Base-by-base conservation (phyloP, 129 eudicot genomes). In the Arctium minus region DNA sequence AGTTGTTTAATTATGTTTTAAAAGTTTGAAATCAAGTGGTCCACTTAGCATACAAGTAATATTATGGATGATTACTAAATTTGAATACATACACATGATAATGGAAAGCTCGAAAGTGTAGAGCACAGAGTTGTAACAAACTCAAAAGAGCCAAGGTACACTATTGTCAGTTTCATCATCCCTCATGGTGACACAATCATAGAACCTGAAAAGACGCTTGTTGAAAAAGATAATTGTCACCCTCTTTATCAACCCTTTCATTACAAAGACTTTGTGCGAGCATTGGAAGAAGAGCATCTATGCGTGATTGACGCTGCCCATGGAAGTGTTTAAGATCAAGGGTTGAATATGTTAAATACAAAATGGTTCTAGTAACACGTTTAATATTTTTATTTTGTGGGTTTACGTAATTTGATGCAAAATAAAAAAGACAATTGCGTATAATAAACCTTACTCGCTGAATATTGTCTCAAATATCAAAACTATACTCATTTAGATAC, bases 101-200 rank as follows among this genome's bases (percentile, higher is more conserved):
- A 92, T 44, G 92, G 93, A 40, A 88, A 77, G 82, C 40, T 92
- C 6, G 83, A 27, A 44, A 92, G 97, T 82, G 79, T 77, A 1
- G 89, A 88, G 32, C 97, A 92, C 80, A 82, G 97, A 56, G 97
- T 77, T 4, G 93, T 92, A 78, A 22, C 27, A 22, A 22, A 22
- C 27, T 22, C 27, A 22, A 22, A 22, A 22, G 27, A 22, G 27
- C 27, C 27, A 22, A 50, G 86, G 80, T 82, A 76, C 6, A 84
- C 79, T 32, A 83, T 88, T 32, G 92, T 87, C 15, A 80, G 75
- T 4, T 89, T 92, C 80, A 80, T 88, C 17, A 82, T 71, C 32
- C 93, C 97, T 4, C 32, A 67, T 8, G 75, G 37, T 5, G 86
- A 75, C 15, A 84, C 82, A 78, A 74, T 86, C n/a, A 78, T 92